Evolutionary conservation across 352 stramenopile species (phyloP).

Genomic region (Phytophthora pinifolia): DNA sequence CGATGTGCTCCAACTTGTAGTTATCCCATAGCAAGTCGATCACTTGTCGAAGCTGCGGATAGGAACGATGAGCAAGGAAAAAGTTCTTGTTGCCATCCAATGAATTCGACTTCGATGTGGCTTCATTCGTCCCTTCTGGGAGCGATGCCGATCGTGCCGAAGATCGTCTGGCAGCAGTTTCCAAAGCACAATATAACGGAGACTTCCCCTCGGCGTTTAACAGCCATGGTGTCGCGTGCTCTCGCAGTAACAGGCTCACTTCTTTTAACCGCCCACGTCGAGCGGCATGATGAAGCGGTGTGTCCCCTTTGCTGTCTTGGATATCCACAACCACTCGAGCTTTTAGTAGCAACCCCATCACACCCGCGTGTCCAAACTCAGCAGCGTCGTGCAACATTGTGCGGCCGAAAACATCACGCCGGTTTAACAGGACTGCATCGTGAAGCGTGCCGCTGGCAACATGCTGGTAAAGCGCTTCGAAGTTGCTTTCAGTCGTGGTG

Average conservation of each 20-base stretch:
- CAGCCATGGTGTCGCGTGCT: conserved; percentile 37
- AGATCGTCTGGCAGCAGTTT: conserved; percentile 34
- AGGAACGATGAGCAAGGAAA: conserved; percentile 34
- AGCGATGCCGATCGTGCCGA: background rate
- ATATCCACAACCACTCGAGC: conserved; percentile 43
- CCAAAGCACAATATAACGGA: conserved; percentile 49
- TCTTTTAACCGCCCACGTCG: conserved; percentile 45
- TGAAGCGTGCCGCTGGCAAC: conserved; percentile 31
- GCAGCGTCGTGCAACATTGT: conserved; percentile 67
- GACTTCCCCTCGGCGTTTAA: conserved; percentile 56
- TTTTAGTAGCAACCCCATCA: conserved; percentile 57
- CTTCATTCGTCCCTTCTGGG: background rate
- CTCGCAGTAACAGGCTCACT: conserved; percentile 51
- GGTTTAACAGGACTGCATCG: conserved; percentile 52
- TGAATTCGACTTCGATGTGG: conserved; percentile 1
- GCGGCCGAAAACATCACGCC: conserved; percentile 48
- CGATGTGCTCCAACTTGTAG: conserved; percentile 35
- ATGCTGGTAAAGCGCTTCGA: conserved; percentile 56
- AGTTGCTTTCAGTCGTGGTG: conserved; percentile 57
- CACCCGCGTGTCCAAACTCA: conserved; percentile 49
- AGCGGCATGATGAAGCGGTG: conserved; percentile 59
- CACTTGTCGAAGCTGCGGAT: conserved; percentile 58
- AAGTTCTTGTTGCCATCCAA: conserved; percentile 37
- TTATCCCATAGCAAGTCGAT: conserved; percentile 69
- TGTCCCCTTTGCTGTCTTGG: conserved; percentile 46